Evolutionary conservation across 352 stramenopile genomes (phyloP), one percentile per base, ranked within the genome.

Genomic region (Blastocystis sp.): DNA sequence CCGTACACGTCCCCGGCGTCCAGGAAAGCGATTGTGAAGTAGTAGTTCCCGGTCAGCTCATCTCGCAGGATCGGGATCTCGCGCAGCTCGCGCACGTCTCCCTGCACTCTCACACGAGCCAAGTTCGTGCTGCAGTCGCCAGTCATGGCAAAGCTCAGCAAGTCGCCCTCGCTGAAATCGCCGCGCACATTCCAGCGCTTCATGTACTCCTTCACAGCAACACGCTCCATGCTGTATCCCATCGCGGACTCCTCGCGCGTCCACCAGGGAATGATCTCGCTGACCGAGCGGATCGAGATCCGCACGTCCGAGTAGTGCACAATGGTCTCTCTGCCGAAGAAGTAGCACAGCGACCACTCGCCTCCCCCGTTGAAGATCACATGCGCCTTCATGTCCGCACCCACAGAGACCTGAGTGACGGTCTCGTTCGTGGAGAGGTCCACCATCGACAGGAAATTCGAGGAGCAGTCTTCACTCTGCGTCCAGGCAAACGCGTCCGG

Each of bases 261-360:
- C 63, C 66, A 76, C 63, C 66, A 89, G 30, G 78, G 63, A 79
- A 79, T 89, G 66, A 89, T 76, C 43, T 76, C 78, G 3, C 66
- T 53, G 3, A 89, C 30, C 16, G 56, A 78, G 66, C 43, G 78
- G 20, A 69, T 24, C 34, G 13, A 26, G 20, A 89, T 45, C 59
- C 11, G 37, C 18, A 79, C 66, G 24, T 79, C 66, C 3, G 16
- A 1, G 30, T 89, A 89, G 55, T 89, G 66, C 18, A 89, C 66
- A n/a, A 56, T 20, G 18, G 50, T 41, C 55, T 89, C 78, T 18
- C 76, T 76, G 6, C 78, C 78, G 45, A 89, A 89, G 18, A 65
- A 54, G 41, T 76, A 34, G 55, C 78, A 89, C 43, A 89, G 24
- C 20, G 78, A 78, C 56, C 53, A 89, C 39, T 37, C 41, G 55